Evolutionary conservation across 345 rosid genomes (phyloP).

Genomic region (Arabis hirsuta): DNA sequence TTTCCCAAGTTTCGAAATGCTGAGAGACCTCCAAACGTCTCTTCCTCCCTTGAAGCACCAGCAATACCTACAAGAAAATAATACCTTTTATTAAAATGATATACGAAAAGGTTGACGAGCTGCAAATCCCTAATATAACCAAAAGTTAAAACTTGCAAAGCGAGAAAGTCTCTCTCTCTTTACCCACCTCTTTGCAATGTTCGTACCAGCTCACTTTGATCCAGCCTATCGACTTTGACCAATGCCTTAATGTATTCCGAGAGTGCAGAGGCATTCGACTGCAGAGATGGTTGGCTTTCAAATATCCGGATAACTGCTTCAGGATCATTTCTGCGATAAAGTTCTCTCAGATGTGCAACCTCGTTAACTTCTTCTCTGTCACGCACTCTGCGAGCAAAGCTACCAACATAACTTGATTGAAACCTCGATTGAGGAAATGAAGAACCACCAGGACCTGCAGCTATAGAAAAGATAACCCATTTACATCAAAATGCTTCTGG

Average conservation of each 20-base stretch:
- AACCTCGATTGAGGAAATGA: conserved; percentile 51
- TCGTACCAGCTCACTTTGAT: conserved; percentile 78
- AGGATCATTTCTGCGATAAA: conserved; percentile 77
- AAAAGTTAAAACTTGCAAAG: neutral
- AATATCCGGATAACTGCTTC: conserved; percentile 83
- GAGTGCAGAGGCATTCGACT: conserved; percentile 66
- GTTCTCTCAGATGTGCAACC: conserved; percentile 73
- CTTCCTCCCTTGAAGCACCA: conserved; percentile 72
- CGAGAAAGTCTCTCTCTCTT: neutral
- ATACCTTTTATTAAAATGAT: neutral
- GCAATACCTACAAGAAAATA: conserved; percentile 32
- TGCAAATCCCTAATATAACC: conserved; percentile 5
- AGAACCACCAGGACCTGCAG: conserved; percentile 29
- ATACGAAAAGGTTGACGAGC: neutral
- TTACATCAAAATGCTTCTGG: conserved; percentile 13
- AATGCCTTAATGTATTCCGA: conserved; percentile 88
- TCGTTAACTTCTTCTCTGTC: conserved; percentile 74
- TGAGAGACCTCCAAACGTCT: conserved; percentile 59
- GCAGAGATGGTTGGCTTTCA: conserved; percentile 81
- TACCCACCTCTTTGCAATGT: conserved; percentile 80
- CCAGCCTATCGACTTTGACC: conserved; percentile 86
- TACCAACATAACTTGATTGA: conserved; percentile 76
- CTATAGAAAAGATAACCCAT: neutral
- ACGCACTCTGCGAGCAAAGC: conserved; percentile 74
- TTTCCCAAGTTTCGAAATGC: conserved; percentile 78